Conservation (phyloP, 352 stramenopile species). For the Phytophthora cryptogea region DNA sequence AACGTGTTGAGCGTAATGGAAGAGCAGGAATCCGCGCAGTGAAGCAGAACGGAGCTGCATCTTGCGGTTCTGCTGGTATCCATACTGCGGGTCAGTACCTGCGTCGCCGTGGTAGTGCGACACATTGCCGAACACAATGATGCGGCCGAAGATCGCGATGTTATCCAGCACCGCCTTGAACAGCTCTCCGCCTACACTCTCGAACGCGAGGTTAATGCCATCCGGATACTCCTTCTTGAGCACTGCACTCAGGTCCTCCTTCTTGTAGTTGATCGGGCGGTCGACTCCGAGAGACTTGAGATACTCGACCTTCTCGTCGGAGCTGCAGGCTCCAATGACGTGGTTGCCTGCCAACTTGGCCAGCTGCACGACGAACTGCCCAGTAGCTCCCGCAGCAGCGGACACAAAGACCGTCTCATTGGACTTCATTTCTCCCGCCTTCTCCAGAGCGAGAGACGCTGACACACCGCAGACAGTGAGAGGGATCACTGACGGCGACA, state of each 20-base stretch:
- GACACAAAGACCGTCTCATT: constrained; percentile 45
- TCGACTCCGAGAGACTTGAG: constrained; percentile 53
- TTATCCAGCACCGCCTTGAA: constrained; percentile 51
- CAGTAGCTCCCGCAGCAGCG: constrained; percentile 60
- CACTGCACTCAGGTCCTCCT: constrained; percentile 43
- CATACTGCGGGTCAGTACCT: constrained; percentile 32
- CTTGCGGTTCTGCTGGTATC: constrained; percentile 36
- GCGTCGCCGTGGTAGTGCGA: constrained; percentile 48
- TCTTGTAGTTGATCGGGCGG: constrained; percentile 75
- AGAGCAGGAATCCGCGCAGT: constrained; percentile 52
- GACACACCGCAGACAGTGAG: constrained; percentile 49
- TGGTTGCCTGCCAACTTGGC: constrained; percentile 61
- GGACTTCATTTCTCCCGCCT: constrained; percentile 53
- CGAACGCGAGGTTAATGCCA: constrained; percentile 46
- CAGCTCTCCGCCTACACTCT: constrained; percentile 39
- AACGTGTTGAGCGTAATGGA: constrained; percentile 40
- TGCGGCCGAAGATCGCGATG: constrained; percentile 56
- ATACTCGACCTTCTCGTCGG: constrained; percentile 72
- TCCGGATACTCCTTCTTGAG: constrained; percentile 48
- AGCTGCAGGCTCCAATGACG: constrained; percentile 69
- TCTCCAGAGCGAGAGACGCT: constrained; percentile 53
- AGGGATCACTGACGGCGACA: constrained; percentile 35
- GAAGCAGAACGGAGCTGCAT: constrained; percentile 43
- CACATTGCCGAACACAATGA: constrained; percentile 63
- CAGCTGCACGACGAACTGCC: constrained; percentile 83